phyloP scores from a whole-genome alignment of 2,329 filamentous ascomycete species.

The Phyllosticta paracitricarpa region DNA sequence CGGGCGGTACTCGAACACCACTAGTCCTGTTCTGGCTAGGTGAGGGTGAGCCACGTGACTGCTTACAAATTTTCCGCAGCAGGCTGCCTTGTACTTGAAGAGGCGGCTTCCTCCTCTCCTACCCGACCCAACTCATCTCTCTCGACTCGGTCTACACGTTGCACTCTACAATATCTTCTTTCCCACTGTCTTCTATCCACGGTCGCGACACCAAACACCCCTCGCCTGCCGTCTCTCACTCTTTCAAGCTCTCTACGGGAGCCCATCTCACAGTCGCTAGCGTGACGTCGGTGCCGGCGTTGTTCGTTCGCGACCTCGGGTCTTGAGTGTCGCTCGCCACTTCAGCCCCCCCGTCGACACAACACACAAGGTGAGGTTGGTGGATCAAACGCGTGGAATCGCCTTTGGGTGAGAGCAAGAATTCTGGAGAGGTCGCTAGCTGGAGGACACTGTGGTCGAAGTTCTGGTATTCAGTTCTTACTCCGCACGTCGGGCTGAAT shows the following conservation, averaged over 20 bases:
- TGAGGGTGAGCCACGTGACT: background rate
- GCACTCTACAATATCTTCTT: background rate
- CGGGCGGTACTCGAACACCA: no score
- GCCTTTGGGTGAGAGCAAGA: conserved; percentile 4
- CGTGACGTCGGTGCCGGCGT: conserved; percentile 2
- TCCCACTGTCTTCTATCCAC: background rate
- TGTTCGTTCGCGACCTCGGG: conserved; percentile 1
- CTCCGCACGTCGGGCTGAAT: conserved; percentile 9
- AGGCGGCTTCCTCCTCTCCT: background rate
- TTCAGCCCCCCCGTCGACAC: background rate
- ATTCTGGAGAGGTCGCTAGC: conserved; percentile 7
- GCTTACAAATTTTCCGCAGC: background rate
- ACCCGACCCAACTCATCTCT: background rate
- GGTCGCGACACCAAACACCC: background rate
- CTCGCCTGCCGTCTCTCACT: background rate
- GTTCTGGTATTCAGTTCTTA: conserved; percentile 12
- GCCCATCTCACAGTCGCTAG: conserved; percentile 1
- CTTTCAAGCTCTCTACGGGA: background rate
- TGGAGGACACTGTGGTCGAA: conserved; percentile 9
- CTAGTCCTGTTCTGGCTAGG: background rate
- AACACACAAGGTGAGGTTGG: conserved; percentile 9
- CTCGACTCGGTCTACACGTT: background rate
- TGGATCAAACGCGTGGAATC: conserved; percentile 4
- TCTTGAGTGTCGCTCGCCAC: conserved; percentile 2
- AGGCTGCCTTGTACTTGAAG: background rate